Conservation (phyloP, 73 alveolate genomes). For the Paramecium pentaurelia region DNA sequence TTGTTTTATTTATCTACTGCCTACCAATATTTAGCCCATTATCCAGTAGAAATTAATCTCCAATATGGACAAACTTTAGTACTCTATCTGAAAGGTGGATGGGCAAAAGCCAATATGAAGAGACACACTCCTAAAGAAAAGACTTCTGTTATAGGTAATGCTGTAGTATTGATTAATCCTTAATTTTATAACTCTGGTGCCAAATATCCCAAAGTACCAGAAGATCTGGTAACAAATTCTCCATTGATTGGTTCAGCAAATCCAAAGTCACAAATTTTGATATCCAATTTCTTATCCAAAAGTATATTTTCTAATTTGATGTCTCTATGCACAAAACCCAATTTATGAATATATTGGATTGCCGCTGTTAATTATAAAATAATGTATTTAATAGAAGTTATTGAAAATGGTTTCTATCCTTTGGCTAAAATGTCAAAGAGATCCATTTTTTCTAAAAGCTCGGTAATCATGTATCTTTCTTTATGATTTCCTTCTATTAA, state of each 20-base stretch:
- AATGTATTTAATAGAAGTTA: background rate
- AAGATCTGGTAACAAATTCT: background rate
- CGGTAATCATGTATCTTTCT: background rate
- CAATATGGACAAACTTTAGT: conserved; percentile 10
- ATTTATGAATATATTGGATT: conserved; percentile 38
- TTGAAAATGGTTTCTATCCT: background rate
- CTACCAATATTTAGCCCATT: conserved; percentile 16
- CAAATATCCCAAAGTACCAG: conserved; percentile 56
- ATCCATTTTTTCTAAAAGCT: background rate
- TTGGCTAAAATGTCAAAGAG: conserved; percentile 2
- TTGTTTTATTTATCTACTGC: conserved; percentile 22
- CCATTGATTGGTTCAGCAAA: conserved; percentile 44
- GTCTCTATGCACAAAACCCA: conserved; percentile 79
- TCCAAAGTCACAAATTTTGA: conserved; percentile 54
- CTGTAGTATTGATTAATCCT: background rate
- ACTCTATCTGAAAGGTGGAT: conserved; percentile 49
- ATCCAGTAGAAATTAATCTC: background rate
- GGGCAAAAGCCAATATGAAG: conserved; percentile 19
- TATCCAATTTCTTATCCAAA: conserved; percentile 55
- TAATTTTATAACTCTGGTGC: conserved; percentile 46
- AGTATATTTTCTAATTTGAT: conserved; percentile 83
- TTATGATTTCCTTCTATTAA: background rate
- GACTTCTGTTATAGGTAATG: background rate
- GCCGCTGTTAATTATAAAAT: conserved; percentile 67
- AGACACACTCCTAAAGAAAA: conserved; percentile 53